Evolutionary conservation across 768 basidiomycete species (phyloP), one percentile per base, ranked within the genome.

Genomic region (Trametes coccinea): DNA sequence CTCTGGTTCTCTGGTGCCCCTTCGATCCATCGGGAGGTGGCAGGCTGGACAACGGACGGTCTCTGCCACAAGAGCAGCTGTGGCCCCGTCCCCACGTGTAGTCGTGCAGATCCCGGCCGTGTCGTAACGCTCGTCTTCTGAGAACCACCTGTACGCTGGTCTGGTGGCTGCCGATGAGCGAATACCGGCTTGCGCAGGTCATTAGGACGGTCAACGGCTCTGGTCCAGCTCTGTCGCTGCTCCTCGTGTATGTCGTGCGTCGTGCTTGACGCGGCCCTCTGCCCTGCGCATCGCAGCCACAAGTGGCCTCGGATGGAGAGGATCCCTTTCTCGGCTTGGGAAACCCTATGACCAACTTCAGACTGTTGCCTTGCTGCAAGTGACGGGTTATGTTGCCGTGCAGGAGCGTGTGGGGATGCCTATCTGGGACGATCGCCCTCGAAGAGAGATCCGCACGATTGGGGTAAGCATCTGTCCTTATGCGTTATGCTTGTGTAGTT

Each of bases 71-170:
- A 44, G 49, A 43, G 41, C 41, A 43, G n/a, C 41, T 52, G 57
- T 31, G 41, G 57, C 48, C 54, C 39, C 47, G 40, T 17, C 53
- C 40, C 53, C 61, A 57, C 61, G 55, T 57, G 61, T 39, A 45
- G 49, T 17, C 34, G 53, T 44, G 57, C 61, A 45, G 55, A 62
- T 56, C 61, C 61, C 37, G n/a, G 60, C 55, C 27, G 47, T 62
- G 31, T 57, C 61, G 55, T 62, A 53, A 56, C 50, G 33, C 41
- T 51, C n/a, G 43, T 34, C 61, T 62, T 62, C 61, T 56, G 39
- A 48, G 27, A 46, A 46, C 50, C 44, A 17, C 27, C 29, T 34
- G n/a, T 46, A 9, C 47, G 46, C 53, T 48, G 39, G 14, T 41
- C 52, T 5, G n/a, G 48, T 47, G 27, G 48, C 48, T n/a, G 41